These are phyloP conservation scores for Luvunga scandens DNA, from an alignment of 345 rosid genomes.

Conservation along the genomic window DNA sequence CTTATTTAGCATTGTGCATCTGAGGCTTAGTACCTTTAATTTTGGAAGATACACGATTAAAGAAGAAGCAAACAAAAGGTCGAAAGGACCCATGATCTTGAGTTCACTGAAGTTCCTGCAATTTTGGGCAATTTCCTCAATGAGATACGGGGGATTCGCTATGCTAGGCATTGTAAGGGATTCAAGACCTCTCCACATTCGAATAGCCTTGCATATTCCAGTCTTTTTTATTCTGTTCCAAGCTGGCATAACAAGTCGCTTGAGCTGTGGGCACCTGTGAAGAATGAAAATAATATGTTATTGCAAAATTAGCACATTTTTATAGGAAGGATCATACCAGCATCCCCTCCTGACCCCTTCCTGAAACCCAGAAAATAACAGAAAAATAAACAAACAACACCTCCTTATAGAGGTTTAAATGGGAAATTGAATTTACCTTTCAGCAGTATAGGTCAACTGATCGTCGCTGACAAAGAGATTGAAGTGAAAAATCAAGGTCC, in stretches of 20 bases:
- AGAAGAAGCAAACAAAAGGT: slow-evolving; percentile 45
- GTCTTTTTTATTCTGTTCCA: slow-evolving; percentile 80
- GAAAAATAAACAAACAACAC: not conserved
- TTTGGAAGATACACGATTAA: slow-evolving; percentile 44
- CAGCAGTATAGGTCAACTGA: slow-evolving; percentile 80
- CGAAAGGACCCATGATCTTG: slow-evolving; percentile 82
- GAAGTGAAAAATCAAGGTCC: slow-evolving; percentile 64
- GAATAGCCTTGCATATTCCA: slow-evolving; percentile 71
- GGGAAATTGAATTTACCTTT: slow-evolving; percentile 41
- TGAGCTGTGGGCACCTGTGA: slow-evolving; percentile 64
- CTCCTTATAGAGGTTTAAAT: not conserved
- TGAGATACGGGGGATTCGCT: slow-evolving; percentile 55
- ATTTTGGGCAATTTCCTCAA: slow-evolving; percentile 66
- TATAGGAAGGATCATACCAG: not conserved
- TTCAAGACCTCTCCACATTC: slow-evolving; percentile 69
- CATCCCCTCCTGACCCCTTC: not conserved
- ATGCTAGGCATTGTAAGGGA: slow-evolving; percentile 94
- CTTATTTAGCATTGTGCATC: slow-evolving; percentile 52
- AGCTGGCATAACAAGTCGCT: slow-evolving; percentile 72
- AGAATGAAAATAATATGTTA: not conserved
- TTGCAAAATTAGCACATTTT: not conserved
- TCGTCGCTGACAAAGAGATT: slow-evolving; percentile 63
- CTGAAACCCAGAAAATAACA: no score
- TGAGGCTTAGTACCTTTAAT: slow-evolving; percentile 62
- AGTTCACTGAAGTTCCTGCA: slow-evolving; percentile 65